Evolutionary conservation across 108 stramenopile genomes (phyloP).

Genomic region (Nannochloropsis granulata): DNA sequence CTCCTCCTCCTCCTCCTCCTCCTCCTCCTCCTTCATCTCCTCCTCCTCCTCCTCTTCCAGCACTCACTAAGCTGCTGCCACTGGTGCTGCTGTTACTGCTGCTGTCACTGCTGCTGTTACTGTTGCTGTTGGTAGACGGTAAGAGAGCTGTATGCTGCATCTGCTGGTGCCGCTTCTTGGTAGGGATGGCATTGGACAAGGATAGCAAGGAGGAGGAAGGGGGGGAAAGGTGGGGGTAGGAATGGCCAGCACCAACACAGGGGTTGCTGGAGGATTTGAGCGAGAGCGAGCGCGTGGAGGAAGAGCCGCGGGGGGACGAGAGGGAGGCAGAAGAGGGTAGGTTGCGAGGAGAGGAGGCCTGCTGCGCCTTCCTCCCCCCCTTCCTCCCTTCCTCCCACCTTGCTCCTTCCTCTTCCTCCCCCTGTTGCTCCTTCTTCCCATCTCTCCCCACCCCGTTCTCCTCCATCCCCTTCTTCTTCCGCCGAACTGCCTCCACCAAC

Average conservation of each 20-base stretch:
- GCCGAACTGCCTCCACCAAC: background rate
- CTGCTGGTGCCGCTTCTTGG: background rate
- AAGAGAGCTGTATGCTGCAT: no score
- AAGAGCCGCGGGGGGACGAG: background rate
- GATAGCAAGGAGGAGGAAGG: background rate
- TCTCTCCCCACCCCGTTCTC: background rate
- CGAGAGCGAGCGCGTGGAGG: background rate
- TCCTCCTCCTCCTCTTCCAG: no score
- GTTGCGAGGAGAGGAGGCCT: background rate
- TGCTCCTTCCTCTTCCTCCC: background rate
- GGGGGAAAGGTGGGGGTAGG: background rate
- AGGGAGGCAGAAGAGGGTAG: background rate
- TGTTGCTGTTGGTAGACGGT: no score
- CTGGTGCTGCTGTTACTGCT: no score
- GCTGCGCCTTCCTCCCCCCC: background rate
- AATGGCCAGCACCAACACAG: background rate
- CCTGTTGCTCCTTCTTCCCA: background rate
- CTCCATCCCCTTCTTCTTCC: background rate
- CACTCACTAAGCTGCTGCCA: no score
- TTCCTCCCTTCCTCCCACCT: background rate
- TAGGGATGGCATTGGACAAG: background rate
- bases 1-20: no score
- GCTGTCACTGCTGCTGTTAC: no score
- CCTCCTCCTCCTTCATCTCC: no score
- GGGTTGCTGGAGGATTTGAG: background rate